Evolutionary conservation across 371 early-diverging fungal genomes (phyloP).

Genomic region (Synchytrium microbalum): DNA sequence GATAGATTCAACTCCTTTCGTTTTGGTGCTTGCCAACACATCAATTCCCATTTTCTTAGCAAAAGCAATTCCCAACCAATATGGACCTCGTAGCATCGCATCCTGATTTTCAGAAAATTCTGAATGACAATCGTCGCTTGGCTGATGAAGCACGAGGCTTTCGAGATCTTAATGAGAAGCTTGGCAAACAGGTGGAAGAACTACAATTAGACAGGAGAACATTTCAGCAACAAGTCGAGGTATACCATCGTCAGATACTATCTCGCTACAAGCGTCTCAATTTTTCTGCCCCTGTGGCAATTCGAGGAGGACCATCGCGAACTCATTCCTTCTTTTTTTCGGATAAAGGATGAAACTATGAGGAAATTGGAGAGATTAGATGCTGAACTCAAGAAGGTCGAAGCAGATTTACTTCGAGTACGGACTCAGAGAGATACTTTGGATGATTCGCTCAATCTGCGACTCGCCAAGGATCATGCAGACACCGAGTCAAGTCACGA

Average conservation of each 20-base stretch:
- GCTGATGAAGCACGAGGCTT: constrained; percentile 35
- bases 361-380: constrained; percentile 56
- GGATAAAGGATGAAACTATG: constrained; percentile 48
- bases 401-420: constrained; percentile 66
- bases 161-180: constrained; percentile 43
- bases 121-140: neutral
- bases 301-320: no score
- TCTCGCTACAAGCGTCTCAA: no score
- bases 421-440: constrained; percentile 73
- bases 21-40: no score
- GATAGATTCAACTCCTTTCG: no score
- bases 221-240: constrained; percentile 45
- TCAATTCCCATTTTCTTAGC: no score
- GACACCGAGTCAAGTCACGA: constrained; percentile 57
- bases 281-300: no score
- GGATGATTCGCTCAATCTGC: constrained; percentile 60
- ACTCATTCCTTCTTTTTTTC: neutral
- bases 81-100: neutral
- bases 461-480: constrained; percentile 56
- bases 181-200: constrained; percentile 59
- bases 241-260: constrained; percentile 28
- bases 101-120: neutral
- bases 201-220: constrained; percentile 58
- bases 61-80: neutral
- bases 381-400: constrained; percentile 57